Conservation (phyloP, 305 asterid genomes). For the Nicotiana rustica region DNA sequence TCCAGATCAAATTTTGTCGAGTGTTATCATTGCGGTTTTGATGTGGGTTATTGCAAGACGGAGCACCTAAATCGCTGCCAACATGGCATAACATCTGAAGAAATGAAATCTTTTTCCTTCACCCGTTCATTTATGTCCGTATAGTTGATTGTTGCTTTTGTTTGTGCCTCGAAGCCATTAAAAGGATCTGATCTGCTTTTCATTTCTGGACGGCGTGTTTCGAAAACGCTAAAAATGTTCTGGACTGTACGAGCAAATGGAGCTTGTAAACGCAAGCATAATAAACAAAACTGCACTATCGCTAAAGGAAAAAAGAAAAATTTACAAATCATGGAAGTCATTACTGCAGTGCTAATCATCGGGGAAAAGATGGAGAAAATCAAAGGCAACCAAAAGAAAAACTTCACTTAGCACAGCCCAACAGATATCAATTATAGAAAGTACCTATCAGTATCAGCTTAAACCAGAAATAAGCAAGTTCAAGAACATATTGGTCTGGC, state of each 20-base stretch:
- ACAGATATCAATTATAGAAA: too few relatives aligned
- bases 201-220: neutral
- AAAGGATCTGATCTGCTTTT: neutral
- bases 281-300: neutral
- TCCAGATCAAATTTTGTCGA: neutral
- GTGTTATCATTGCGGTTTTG: neutral
- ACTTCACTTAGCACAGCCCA: neutral
- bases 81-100: neutral
- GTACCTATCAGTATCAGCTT: neutral
- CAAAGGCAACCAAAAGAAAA: neutral
- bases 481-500: neutral
- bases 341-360: neutral
- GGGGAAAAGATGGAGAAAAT: neutral
- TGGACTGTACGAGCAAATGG: neutral
- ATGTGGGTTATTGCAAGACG: neutral
- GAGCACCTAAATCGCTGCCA: neutral
- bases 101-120: neutral
- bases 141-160: neutral
- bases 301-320: neutral
- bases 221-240: neutral
- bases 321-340: neutral
- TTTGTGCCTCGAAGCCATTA: neutral
- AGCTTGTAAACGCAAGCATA: neutral
- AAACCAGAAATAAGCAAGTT: neutral
- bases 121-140: neutral